Percentiles rank a stretch among this genome's conserved stretches.
Conservation (phyloP, 495 filamentous ascomycete genomes). For the Chaetomium fimeti region DNA sequence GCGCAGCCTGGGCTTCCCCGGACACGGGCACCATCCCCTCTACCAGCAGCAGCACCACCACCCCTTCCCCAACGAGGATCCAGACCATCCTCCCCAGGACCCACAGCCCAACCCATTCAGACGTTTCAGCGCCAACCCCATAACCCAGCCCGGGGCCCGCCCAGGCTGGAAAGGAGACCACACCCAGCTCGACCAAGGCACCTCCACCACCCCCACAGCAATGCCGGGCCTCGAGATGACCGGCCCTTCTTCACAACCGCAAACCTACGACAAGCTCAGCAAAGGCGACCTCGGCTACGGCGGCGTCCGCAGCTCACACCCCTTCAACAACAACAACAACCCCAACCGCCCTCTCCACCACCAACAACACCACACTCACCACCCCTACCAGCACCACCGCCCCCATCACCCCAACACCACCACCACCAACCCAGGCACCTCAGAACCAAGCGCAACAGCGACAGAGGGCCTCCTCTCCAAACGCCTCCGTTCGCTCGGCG, state of each 20-base stretch:
- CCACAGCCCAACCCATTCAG: neutral
- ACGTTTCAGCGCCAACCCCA: neutral
- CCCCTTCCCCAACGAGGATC: neutral
- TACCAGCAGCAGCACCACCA: constrained; percentile 16
- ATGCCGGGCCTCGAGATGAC: constrained; percentile 13
- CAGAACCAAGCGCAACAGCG: constrained; percentile 23
- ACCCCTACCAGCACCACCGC: no score
- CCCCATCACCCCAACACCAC: neutral
- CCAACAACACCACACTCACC: constrained; percentile 23
- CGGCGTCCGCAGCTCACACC: constrained; percentile 36
- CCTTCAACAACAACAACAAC: constrained; percentile 23
- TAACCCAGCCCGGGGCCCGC: neutral
- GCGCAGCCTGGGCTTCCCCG: constrained; percentile 55
- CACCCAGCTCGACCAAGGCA: neutral
- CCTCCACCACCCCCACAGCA: neutral
- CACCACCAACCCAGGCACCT: neutral
- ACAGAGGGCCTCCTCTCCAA: constrained; percentile 48
- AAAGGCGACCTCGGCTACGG: constrained; percentile 68
- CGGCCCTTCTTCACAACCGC: neutral
- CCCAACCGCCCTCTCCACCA: constrained; percentile 48
- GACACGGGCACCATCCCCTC: constrained; percentile 16
- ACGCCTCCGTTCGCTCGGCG: constrained; percentile 44
- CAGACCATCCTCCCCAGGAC: neutral
- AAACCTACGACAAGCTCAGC: constrained; percentile 34
- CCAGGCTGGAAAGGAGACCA: no score